Base-by-base conservation (phyloP, 805 yeast species). In the Wickerhamomyces alni region DNA sequence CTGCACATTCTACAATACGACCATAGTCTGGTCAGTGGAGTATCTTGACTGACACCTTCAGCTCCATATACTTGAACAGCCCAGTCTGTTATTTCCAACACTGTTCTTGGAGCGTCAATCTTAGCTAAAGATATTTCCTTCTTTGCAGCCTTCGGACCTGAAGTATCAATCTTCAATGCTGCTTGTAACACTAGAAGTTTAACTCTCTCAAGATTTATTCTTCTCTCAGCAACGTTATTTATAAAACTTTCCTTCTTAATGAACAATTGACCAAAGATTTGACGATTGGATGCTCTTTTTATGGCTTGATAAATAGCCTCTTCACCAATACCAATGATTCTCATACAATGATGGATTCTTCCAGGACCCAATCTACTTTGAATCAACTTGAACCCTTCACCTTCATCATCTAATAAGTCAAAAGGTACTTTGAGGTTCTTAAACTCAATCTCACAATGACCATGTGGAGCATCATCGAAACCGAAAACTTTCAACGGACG, bases 261-360 rank as follows among this genome's bases (percentile, higher is more conserved):
- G 59, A 80, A 61, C 12, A 67, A 65, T 45, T 65, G 57, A 28
- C 81, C 80, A 52, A 75, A 75, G 35, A 80, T 75, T 29, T 61
- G 46, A 44, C 85, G 63, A 44, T 65, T 60, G 40, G 70, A 67
- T 31, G 80, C 82, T 47, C 85, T 66, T 44, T 67, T 62, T 21
- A 70, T 66, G 38, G 72, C 68, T 42, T 66, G 62, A 45, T 60
- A 45, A 39, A 79, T 62, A 3, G 80, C 75, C 49, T 67, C 73
- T 49, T 76, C 81, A 8, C 80, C 84, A 30, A 68, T 73, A 5
- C 85, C 85, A 46, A 79, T 65, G 24, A 72, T 57, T 52, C 84
- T 64, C 84, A 79, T 77, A 57, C 84, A 79, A 56, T 79, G 84
- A 57, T 78, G 85, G 46, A 79, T 74, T 54, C 84, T 64, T n/a